Conservation (phyloP, 768 basidiomycete genomes). For the Suillus brevipes region DNA sequence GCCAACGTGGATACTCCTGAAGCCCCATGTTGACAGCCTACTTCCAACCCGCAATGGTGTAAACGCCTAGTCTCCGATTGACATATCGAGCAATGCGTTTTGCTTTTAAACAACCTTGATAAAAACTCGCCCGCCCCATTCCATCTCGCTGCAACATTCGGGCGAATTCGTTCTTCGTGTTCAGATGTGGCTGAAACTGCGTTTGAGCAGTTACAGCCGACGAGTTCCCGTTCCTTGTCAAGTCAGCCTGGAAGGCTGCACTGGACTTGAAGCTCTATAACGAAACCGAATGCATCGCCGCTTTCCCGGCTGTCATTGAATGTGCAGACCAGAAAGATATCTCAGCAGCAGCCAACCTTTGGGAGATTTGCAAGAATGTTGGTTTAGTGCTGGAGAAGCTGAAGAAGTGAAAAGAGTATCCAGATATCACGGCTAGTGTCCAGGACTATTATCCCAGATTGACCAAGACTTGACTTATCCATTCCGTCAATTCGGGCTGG, state of each 20-base stretch:
- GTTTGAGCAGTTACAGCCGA: not conserved
- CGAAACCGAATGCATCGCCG: not conserved
- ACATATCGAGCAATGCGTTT: not conserved
- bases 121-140: not conserved
- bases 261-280: not conserved
- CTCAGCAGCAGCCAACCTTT: not conserved
- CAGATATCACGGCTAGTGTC: too few relatives aligned
- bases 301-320: not conserved
- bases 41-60: not conserved
- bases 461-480: too few relatives aligned
- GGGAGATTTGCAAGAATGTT: not conserved
- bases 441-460: too few relatives aligned
- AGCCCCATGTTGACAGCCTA: too few relatives aligned
- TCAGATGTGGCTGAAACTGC: not conserved
- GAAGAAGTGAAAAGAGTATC: not conserved
- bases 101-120: not conserved
- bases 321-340: not conserved
- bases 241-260: not conserved
- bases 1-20: too few relatives aligned
- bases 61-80: not conserved
- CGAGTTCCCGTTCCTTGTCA: not conserved
- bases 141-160: not conserved
- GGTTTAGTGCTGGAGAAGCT: not conserved
- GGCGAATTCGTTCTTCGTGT: not conserved
- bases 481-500: not conserved